Conservation (phyloP, 2,329 filamentous ascomycete species). For the Alternaria sp. region DNA sequence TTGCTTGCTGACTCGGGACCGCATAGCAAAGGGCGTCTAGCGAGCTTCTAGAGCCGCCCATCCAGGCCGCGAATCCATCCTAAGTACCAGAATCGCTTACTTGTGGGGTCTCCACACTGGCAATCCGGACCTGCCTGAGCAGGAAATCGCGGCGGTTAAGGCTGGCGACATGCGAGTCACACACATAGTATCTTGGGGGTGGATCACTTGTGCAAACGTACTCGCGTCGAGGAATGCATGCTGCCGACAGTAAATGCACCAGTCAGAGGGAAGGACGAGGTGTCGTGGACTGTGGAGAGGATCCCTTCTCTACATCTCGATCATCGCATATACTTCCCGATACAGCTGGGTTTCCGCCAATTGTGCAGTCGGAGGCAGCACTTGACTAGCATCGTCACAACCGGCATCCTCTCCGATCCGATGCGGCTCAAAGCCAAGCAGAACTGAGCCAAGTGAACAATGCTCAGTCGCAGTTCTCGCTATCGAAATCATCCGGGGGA, state of each 20-base stretch:
- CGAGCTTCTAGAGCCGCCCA: slow-evolving; percentile 19
- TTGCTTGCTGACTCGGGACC: slow-evolving; percentile 24
- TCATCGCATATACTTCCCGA: slow-evolving; percentile 3
- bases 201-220: not conserved
- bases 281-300: slow-evolving; percentile 9
- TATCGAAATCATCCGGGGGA: not conserved
- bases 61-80: slow-evolving; percentile 13
- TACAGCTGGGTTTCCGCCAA: not conserved
- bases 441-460: not conserved
- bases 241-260: slow-evolving; percentile 12
- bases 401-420: slow-evolving; percentile 9
- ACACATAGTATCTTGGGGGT: not conserved
- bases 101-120: slow-evolving; percentile 14
- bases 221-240: slow-evolving; percentile 1
- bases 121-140: slow-evolving; percentile 10
- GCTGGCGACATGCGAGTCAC: slow-evolving; percentile 10
- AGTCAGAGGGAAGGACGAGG: slow-evolving; percentile 1
- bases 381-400: not conserved
- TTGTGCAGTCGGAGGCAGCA: not conserved
- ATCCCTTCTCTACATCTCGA: slow-evolving; percentile 6
- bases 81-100: slow-evolving; percentile 7
- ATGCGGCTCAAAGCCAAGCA: slow-evolving; percentile 6
- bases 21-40: slow-evolving; percentile 31
- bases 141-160: slow-evolving; percentile 13
- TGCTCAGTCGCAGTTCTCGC: not conserved